phyloP scores from a whole-genome alignment of 345 rosid species.

The Isatis tinctoria region DNA sequence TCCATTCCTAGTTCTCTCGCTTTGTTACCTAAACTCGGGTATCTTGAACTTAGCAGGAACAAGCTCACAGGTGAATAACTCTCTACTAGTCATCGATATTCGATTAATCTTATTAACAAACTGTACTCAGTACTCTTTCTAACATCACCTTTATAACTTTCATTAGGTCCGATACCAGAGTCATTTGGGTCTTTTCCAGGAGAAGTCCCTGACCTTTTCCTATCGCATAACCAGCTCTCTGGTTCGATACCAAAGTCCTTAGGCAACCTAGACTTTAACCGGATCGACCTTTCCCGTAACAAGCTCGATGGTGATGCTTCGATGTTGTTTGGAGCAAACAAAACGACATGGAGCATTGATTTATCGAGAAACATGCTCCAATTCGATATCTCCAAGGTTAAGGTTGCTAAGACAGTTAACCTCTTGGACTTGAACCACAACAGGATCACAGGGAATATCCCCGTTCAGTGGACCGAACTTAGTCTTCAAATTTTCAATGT shows the following conservation, averaged over 20 bases:
- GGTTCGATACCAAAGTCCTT: conserved; percentile 56
- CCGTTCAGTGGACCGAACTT: conserved; percentile 33
- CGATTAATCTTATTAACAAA: not conserved
- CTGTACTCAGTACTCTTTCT: not conserved
- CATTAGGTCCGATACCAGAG: conserved; percentile 48
- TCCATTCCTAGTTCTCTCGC: conserved; percentile 49
- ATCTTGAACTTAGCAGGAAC: conserved; percentile 16
- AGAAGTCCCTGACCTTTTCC: conserved; percentile 27
- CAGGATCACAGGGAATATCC: conserved; percentile 52
- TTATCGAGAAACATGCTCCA: conserved; percentile 57
- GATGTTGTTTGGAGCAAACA: conserved; percentile 51
- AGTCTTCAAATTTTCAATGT: conserved; percentile 45
- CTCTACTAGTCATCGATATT: not conserved
- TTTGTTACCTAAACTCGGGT: conserved; percentile 31
- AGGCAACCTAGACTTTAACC: conserved; percentile 39
- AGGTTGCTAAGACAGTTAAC: conserved; percentile 32
- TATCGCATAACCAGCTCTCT: conserved; percentile 65
- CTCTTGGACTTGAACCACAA: conserved; percentile 59
- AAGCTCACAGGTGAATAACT: conserved; percentile 1
- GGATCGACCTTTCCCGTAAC: conserved; percentile 59
- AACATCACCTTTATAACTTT: not conserved
- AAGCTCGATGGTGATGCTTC: conserved; percentile 61
- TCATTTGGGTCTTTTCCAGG: conserved; percentile 47
- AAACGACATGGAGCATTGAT: conserved; percentile 37
- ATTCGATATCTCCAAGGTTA: conserved; percentile 52